Percentiles rank a stretch among this genome's conserved stretches.
These are phyloP conservation scores for Neurospora intermedia DNA, from an alignment of 495 filamentous ascomycete genomes.

Conservation along the genomic window DNA sequence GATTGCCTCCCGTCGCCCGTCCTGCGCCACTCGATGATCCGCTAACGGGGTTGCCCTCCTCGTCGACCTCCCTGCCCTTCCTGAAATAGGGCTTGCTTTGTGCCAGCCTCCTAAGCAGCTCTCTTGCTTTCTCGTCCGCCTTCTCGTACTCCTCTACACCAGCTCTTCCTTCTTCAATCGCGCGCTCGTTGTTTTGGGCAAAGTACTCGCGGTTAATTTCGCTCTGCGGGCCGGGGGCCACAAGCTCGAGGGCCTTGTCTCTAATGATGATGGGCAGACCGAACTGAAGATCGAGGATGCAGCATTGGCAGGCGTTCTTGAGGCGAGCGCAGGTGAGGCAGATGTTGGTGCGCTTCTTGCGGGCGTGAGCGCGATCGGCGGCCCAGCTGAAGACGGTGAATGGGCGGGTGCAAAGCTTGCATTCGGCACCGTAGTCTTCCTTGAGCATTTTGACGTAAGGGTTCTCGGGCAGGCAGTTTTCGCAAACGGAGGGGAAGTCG, in stretches of 20 bases:
- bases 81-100: slow-evolving; percentile 91
- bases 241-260: slow-evolving; percentile 96
- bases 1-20: slow-evolving; percentile 30
- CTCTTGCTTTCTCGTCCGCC: slow-evolving; percentile 89
- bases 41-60: slow-evolving; percentile 38
- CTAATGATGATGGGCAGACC: slow-evolving; percentile 86
- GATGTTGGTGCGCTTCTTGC: slow-evolving; percentile 79
- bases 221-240: slow-evolving; percentile 82
- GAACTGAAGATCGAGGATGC: slow-evolving; percentile 95
- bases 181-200: slow-evolving; percentile 91
- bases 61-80: slow-evolving; percentile 57
- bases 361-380: slow-evolving; percentile 71
- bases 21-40: slow-evolving; percentile 24
- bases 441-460: slow-evolving; percentile 99
- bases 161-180: slow-evolving; percentile 77
- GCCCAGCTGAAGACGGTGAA: slow-evolving; percentile 96
- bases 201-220: slow-evolving; percentile 94
- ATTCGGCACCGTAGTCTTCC: slow-evolving; percentile 77
- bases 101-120: slow-evolving; percentile 73
- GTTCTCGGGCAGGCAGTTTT: slow-evolving; percentile 83
- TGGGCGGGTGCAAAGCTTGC: slow-evolving; percentile 83
- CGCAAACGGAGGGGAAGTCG: slow-evolving; percentile 60
- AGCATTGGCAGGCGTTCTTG: slow-evolving; percentile 97
- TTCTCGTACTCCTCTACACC: slow-evolving; percentile 85
- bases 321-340: slow-evolving; percentile 91